Conservation (phyloP, 306 rosid species). For the Malus fusca region DNA sequence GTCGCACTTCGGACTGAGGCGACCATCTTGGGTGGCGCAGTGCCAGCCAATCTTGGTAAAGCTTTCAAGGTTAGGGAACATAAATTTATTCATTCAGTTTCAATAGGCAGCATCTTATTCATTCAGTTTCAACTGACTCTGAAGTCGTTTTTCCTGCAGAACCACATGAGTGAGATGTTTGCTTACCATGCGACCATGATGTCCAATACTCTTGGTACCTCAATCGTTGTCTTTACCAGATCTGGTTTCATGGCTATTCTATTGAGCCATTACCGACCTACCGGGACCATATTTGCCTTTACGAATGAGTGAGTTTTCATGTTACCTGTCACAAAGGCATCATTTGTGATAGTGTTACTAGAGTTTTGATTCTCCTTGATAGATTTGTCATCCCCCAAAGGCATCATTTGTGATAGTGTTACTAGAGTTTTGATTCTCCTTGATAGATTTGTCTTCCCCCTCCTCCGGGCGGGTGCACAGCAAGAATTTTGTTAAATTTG, state of each 20-base stretch:
- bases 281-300: constrained; percentile 85
- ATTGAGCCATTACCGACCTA: constrained; percentile 86
- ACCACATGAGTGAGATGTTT: constrained; percentile 99
- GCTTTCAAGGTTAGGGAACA: constrained; percentile 66
- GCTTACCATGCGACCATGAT: constrained; percentile 98
- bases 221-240: constrained; percentile 87
- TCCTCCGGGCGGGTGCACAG: background rate
- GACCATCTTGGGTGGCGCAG: constrained; percentile 57
- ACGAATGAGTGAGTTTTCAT: constrained; percentile 76
- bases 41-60: constrained; percentile 85
- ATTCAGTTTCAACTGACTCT: background rate
- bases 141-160: constrained; percentile 36
- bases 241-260: constrained; percentile 91
- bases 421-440: background rate
- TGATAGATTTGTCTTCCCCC: background rate
- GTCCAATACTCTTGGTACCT: constrained; percentile 97
- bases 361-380: background rate
- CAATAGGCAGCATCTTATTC: background rate
- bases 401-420: background rate
- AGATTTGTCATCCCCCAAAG: background rate
- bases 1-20: constrained; percentile 95
- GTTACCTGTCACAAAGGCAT: background rate
- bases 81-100: background rate
- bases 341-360: background rate
- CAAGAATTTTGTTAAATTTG: background rate